phyloP scores from a whole-genome alignment of 495 filamentous ascomycete species.

The Lophium mytilinum region DNA sequence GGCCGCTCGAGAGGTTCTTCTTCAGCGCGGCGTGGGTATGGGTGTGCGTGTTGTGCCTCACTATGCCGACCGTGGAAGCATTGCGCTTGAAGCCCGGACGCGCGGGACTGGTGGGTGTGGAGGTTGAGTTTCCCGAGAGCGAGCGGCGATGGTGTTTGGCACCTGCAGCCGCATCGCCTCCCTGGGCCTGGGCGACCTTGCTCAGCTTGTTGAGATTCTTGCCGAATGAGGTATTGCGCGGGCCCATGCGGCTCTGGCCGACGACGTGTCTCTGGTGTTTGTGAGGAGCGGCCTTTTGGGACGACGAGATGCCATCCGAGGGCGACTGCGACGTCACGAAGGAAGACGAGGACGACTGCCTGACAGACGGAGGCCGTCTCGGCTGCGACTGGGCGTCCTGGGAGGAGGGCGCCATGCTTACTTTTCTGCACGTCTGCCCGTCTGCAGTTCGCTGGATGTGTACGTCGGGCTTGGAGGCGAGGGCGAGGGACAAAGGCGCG shows the following conservation, averaged over 20 bases:
- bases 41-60: slow-evolving; percentile 19
- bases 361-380: slow-evolving; percentile 15
- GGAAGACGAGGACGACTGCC: slow-evolving; percentile 24
- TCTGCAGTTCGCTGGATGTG: too few relatives aligned
- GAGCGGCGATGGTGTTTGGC: slow-evolving; percentile 24
- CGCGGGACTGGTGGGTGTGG: slow-evolving; percentile 22
- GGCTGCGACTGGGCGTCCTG: slow-evolving; percentile 26
- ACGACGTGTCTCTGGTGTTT: slow-evolving; percentile 25
- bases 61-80: slow-evolving; percentile 28
- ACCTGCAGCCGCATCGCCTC: slow-evolving; percentile 11
- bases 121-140: slow-evolving; percentile 22
- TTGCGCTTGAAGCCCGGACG: slow-evolving; percentile 30
- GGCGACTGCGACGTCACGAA: slow-evolving; percentile 27
- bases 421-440: slow-evolving; percentile 4
- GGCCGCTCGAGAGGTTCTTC: slow-evolving; percentile 34
- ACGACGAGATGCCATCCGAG: slow-evolving; percentile 17
- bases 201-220: slow-evolving; percentile 30
- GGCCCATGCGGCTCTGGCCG: slow-evolving; percentile 22
- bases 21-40: slow-evolving; percentile 23
- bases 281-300: slow-evolving; percentile 12
- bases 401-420: slow-evolving; percentile 22
- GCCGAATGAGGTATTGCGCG: slow-evolving; percentile 20
- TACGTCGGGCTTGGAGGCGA: too few relatives aligned
- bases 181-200: slow-evolving; percentile 22
- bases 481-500: too few relatives aligned